Evolutionary conservation across 257 asterid species (phyloP).

Genomic region (Rauvolfia tetraphylla): DNA sequence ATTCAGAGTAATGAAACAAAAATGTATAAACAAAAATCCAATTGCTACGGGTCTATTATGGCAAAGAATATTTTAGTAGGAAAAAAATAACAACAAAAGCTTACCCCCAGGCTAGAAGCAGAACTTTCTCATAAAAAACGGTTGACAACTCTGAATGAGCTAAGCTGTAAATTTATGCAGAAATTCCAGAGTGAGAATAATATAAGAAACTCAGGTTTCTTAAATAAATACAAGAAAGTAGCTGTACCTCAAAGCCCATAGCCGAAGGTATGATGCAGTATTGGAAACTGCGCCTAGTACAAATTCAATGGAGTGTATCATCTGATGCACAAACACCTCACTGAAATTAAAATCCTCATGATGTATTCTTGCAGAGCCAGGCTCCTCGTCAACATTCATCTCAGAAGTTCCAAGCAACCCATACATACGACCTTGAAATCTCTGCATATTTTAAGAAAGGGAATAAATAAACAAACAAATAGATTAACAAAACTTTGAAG

Average conservation of each 20-base stretch:
- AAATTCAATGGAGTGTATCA: conserved; percentile 65
- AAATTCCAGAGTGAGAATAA: neutral
- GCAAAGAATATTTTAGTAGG: neutral
- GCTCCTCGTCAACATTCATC: conserved; percentile 57
- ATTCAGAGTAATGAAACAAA: neutral
- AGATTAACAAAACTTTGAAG: neutral
- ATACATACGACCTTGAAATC: conserved; percentile 72
- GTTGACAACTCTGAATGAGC: conserved; percentile 94
- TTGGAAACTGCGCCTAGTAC: conserved; percentile 67
- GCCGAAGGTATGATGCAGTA: conserved; percentile 67
- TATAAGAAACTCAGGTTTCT: conserved; percentile 7
- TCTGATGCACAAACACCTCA: conserved; percentile 64
- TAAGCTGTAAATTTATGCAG: conserved; percentile 48
- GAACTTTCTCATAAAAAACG: conserved; percentile 87
- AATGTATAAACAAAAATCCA: neutral
- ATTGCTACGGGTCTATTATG: neutral
- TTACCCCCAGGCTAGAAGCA: conserved; percentile 93
- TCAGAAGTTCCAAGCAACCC: conserved; percentile 74
- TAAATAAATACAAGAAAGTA: conserved; percentile 10
- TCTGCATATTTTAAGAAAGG: conserved; percentile 35
- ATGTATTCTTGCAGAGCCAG: conserved; percentile 59
- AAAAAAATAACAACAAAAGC: conserved; percentile 15
- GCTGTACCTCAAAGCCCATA: conserved; percentile 67
- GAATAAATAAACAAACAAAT: neutral
- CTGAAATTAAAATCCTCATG: conserved; percentile 58